Percentiles rank a stretch among this genome's conserved stretches.
phyloP scores from a whole-genome alignment of 306 rosid genomes.

The Cucumis sativus region DNA sequence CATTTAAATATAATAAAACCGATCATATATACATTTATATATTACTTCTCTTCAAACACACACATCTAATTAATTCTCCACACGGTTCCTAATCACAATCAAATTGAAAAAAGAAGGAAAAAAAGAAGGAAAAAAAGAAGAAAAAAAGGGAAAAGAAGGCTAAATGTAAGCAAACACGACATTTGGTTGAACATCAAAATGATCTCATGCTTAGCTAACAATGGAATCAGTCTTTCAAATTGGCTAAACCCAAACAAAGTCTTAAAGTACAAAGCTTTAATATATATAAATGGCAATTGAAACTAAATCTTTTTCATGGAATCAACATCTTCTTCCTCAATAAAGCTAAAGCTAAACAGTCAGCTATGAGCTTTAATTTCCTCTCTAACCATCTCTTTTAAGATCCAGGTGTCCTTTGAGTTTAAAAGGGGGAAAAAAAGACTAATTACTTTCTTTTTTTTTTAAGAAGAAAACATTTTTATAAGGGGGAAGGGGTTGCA shows the following conservation, averaged over 20 bases:
- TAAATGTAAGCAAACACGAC: neutral
- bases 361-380: neutral
- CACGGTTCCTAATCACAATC: neutral
- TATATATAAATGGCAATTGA: neutral
- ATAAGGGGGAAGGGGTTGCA: neutral
- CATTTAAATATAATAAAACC: neutral
- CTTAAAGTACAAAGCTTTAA: neutral
- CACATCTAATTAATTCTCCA: neutral
- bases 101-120: neutral
- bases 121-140: too few species aligned
- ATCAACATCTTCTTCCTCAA: neutral
- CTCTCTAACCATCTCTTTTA: neutral
- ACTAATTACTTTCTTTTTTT: neutral
- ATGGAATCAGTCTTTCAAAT: neutral
- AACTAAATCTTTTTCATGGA: neutral
- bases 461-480: neutral
- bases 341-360: neutral
- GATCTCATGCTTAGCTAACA: conserved; percentile 1
- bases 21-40: neutral
- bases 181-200: neutral
- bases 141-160: neutral
- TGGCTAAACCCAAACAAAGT: neutral
- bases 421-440: neutral
- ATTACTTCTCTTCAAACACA: neutral
- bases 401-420: neutral